Base-by-base conservation (phyloP, 2,329 filamentous ascomycete genomes). In the Colletotrichum lini region DNA sequence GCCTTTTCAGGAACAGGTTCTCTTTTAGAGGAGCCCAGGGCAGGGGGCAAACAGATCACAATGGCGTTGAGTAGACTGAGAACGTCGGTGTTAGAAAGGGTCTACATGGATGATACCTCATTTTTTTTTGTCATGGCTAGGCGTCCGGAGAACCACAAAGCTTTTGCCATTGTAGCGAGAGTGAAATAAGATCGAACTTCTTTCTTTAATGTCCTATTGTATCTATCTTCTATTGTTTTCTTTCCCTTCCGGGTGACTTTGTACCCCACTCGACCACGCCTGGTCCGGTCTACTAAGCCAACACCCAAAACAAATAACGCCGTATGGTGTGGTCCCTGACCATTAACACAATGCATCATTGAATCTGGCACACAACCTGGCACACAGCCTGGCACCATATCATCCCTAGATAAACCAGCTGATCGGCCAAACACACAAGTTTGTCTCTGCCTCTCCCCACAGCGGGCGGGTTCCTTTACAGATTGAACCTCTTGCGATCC, bases 401-500 rank as follows among this genome's bases (percentile, higher is more conserved):
- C 12, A 38, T 35, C 23, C 50, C 45, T 16, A 18, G 54, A 66
- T 40, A 38, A 42, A 59, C 40, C 7, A 45, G 12, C 30, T 35
- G 30, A 38, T 38, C 8, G 35, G 35, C 42, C 57, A 30, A 44
- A 16, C n/a, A 42, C n/a, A 12, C 13, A 21, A 4, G 3, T 9
- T 21, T 21, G 18, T n/a, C 53, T 47, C 26, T 8, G 5, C 23
- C 12, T 21, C 26, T 21, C 49, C 15, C 21, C 12, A 15, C 23
- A 35, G 15, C 16, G 10, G 60, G 23, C 35, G 8, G 18, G 23
- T 18, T 35, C 53, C 13, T 13, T 42, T 87, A 98, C 79, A 99
- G 86, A 82, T 97, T 96, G 85, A 98, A 99, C 80, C 94, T 92
- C 75, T 96, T 98, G 78, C 96, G 88, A 79, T 93, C 87, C 86